Evolutionary conservation across 1,139 yeast species (phyloP).

Genomic region (Debaryomyces psychrophilus): DNA sequence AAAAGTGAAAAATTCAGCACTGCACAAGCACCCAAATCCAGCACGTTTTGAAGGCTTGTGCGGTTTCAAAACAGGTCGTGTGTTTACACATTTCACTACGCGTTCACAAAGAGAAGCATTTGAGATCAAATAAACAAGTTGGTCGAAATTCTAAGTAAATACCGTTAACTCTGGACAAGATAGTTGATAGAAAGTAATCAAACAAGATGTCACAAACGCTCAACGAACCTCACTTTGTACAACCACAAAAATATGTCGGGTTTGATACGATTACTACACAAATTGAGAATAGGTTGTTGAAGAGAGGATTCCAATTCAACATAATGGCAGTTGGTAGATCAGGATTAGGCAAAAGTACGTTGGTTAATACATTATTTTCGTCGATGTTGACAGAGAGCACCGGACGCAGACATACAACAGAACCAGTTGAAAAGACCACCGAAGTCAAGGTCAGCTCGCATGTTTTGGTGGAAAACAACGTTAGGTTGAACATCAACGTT

Average conservation of each 20-base stretch:
- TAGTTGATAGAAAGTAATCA: neutral
- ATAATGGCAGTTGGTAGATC: constrained; percentile 94
- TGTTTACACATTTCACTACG: constrained; percentile 5
- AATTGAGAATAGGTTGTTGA: constrained; percentile 88
- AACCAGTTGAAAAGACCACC: constrained; percentile 83
- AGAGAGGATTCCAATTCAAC: constrained; percentile 93
- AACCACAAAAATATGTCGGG: constrained; percentile 73
- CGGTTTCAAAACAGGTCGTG: neutral
- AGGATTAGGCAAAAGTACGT: constrained; percentile 92
- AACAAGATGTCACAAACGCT: constrained; percentile 14
- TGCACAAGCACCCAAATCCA: neutral
- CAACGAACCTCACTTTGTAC: constrained; percentile 20
- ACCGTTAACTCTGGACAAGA: neutral
- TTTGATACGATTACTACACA: constrained; percentile 96
- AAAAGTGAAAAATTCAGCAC: constrained; percentile 3
- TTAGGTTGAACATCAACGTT: constrained; percentile 78
- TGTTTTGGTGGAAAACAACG: constrained; percentile 77
- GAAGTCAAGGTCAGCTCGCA: constrained; percentile 81
- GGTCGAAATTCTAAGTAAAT: constrained; percentile 1
- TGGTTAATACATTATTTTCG: constrained; percentile 87
- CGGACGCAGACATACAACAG: constrained; percentile 68
- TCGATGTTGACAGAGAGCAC: constrained; percentile 73
- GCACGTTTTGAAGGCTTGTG: neutral
- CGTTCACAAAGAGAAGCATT: constrained; percentile 12
- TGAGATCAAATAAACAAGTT: constrained; percentile 6